Base-by-base conservation (phyloP, 305 asterid genomes). In the Fraxinus floribunda region DNA sequence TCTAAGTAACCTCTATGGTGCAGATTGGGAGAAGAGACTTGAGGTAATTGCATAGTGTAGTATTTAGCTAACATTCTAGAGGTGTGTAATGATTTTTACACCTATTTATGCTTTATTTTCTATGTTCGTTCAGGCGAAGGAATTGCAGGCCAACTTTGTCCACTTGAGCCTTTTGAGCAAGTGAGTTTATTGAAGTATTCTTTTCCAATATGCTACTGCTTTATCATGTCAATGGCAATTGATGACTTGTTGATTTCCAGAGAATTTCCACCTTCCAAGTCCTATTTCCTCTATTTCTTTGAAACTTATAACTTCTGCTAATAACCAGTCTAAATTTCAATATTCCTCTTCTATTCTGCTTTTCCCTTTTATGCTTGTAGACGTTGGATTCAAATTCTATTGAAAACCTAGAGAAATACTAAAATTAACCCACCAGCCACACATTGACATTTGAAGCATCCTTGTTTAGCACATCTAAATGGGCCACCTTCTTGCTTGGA, bases 1-100 rank as follows among this genome's bases (percentile, higher is more conserved):
- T 84, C 86, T 95, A 84, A 85, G 92, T 80, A 87, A 86, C 81
- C 78, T 92, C 36, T 95, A 92, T 38, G 98, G 98, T 30, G 85
- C 81, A 41, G 97, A 90, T 84, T 95, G 99, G 98, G 96, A 93
- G 90, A 94, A 92, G 90, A 94, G 93, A 88, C 91, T 94, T 13
- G 93, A 92, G 99, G 99, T 95, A 91, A 80, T 73, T 81, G 62
- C 78, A 70, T 79, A 13, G 79, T 86, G 73, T 64, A 70, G 39
- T 60, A 82, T 78, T 86, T 84, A 34, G 80, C 81, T 81, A 57
- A 64, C 68, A 38, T 80, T 76, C 46, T 41, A 41, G 49, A 55
- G 22, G 46, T 44, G 78, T 72, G 34, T 79, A 36, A 11, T 74
- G 3, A 52, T 72, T 11, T 35, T 73, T 77, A 44, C 32, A 26